phyloP scores from a whole-genome alignment of 257 asterid species.

The Solanum medicagineum region DNA sequence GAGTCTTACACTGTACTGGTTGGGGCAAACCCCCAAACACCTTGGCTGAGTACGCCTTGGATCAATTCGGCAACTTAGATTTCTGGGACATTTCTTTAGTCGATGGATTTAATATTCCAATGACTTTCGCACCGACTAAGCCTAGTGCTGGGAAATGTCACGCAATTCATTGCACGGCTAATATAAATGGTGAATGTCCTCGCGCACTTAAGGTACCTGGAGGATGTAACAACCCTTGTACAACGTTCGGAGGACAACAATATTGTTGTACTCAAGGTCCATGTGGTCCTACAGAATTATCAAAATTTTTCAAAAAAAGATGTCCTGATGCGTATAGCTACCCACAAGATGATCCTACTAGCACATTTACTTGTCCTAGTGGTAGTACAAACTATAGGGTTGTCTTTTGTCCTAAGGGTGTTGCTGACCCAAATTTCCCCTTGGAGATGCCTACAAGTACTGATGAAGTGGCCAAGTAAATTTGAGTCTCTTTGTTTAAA shows the following conservation, averaged over 20 bases:
- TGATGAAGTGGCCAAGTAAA: background rate
- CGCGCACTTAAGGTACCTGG: slow-evolving; percentile 32
- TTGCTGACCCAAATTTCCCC: background rate
- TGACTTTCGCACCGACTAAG: slow-evolving; percentile 4
- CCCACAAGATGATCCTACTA: slow-evolving; percentile 43
- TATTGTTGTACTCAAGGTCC: slow-evolving; percentile 53
- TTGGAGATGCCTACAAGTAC: background rate
- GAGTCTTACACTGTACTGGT: slow-evolving; percentile 22
- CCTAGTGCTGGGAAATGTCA: slow-evolving; percentile 5
- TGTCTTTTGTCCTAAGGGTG: slow-evolving; percentile 35
- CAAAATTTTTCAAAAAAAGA: slow-evolving; percentile 46
- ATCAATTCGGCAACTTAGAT: slow-evolving; percentile 29
- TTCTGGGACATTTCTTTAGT: slow-evolving; percentile 46
- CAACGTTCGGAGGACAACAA: slow-evolving; percentile 42
- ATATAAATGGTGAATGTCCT: slow-evolving; percentile 49
- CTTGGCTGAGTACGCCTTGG: slow-evolving; percentile 35
- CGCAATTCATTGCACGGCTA: slow-evolving; percentile 38
- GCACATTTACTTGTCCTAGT: slow-evolving; percentile 38
- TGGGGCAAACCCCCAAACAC: slow-evolving; percentile 54
- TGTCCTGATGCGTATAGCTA: slow-evolving; percentile 45
- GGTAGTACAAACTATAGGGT: slow-evolving; percentile 28
- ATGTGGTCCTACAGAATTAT: slow-evolving; percentile 48
- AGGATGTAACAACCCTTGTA: slow-evolving; percentile 75
- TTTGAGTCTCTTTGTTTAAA: background rate
- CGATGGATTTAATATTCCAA: slow-evolving; percentile 56